phyloP scores from a whole-genome alignment of 2,329 filamentous ascomycete species.

The Neofusicoccum sp. region DNA sequence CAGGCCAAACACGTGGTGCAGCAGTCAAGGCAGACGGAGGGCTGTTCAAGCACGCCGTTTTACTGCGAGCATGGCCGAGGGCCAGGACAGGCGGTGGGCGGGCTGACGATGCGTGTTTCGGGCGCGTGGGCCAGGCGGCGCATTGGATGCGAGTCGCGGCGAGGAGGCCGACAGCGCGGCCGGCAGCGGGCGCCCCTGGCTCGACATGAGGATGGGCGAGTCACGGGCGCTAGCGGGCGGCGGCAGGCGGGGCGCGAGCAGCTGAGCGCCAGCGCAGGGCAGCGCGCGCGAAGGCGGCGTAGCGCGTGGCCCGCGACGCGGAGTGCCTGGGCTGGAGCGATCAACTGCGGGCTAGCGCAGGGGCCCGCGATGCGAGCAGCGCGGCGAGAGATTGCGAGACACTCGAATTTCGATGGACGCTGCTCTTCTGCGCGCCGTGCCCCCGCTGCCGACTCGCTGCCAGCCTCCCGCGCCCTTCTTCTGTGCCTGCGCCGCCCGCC shows the following conservation, averaged over 20 bases:
- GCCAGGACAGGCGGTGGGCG: not conserved
- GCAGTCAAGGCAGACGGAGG: not conserved
- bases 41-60: not conserved
- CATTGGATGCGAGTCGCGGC: not conserved
- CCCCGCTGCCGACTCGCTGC: constrained; percentile 5
- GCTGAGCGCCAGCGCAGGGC: not conserved
- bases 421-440: not conserved
- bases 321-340: constrained; percentile 1
- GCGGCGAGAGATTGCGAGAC: constrained; percentile 9
- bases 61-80: not conserved
- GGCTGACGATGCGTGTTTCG: constrained; percentile 7
- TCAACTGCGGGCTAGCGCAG: constrained; percentile 8
- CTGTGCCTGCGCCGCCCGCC: not conserved
- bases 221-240: not conserved
- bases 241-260: not conserved
- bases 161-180: not conserved
- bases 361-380: not conserved
- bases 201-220: not conserved
- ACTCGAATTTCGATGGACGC: constrained; percentile 8
- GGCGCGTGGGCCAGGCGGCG: constrained; percentile 4
- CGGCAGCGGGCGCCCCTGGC: not conserved
- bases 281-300: not conserved
- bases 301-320: not conserved
- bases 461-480: not conserved
- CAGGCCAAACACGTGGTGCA: not conserved